Evolutionary conservation across 1,284 basidiomycete species (phyloP), one percentile per base, ranked within the genome.

Genomic region (Sanghuangporus baumii): DNA sequence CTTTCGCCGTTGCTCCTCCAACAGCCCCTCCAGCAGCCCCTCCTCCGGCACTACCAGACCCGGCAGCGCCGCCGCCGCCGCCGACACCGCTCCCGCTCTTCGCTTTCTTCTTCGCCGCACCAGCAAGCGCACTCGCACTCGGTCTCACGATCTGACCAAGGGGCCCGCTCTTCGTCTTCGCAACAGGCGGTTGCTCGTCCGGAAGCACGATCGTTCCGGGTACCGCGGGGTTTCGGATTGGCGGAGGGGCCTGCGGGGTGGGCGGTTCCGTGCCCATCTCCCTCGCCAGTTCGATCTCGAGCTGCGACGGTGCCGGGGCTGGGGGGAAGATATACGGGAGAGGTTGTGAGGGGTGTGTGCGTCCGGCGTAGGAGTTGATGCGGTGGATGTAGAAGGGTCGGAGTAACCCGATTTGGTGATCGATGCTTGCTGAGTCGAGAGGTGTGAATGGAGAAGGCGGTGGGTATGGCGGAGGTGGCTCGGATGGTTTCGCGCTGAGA

Each of bases 381-480:
- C 89, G 85, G 37, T 72, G 69, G 34, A 86, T 80, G 70, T 90
- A 96, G 77, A 89, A 97, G 0, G 82, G 74, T 65, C 85, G 89
- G 68, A 98, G 82, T 34, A 98, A 76, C 0, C 93, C 94, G 67
- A 97, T 93, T 70, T 96, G 92, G 18, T 85, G 77, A 18, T 90
- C 84, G 69, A 92, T 78, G 55, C 83, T 85, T 50, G 16, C 12
- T 31, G 83, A 77, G 2, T 82, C 83, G 67, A 98, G 79, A 1
- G 85, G 85, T 3, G 93, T 73, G 68, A 94, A 91, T 0, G 90
- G 81, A 0, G 90, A 88, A 0, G 96, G 96, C 0, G 88, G 89
- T 0, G 92, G 88, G 71, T 89, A 97, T 4, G 95, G 95, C 2
- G 88, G 87, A 1, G 90, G 87, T 9, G 90, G 94, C 69, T 93